A percentile compares a stretch with the other conserved stretches of the same genome.
Evolutionary conservation across 495 filamentous ascomycete species (phyloP).

Genomic region (Xylaria venustula): DNA sequence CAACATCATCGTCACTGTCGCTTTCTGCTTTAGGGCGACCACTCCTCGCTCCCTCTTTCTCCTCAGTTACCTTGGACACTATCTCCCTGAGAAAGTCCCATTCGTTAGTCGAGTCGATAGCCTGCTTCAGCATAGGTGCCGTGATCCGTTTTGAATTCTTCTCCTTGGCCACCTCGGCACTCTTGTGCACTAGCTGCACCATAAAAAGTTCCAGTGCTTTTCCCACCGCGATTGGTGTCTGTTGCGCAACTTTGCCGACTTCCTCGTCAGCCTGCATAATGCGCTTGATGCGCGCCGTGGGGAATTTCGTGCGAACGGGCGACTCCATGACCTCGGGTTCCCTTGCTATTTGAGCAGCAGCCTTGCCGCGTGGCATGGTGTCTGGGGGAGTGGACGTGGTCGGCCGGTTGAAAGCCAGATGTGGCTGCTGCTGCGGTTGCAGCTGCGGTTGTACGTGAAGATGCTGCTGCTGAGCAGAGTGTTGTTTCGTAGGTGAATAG

Average conservation of each 20-base stretch:
- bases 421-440: conserved; percentile 5
- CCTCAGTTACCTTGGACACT: conserved; percentile 79
- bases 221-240: conserved; percentile 89
- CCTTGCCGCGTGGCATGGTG: conserved; percentile 45
- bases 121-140: conserved; percentile 85
- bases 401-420: conserved; percentile 11
- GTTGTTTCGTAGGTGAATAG: conserved; percentile 15
- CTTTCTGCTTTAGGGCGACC: conserved; percentile 36
- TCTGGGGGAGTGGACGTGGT: conserved; percentile 41
- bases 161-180: conserved; percentile 76
- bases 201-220: conserved; percentile 98
- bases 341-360: conserved; percentile 29
- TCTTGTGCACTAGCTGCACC: conserved; percentile 85
- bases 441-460: neutral
- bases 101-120: conserved; percentile 78
- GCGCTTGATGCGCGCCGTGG: conserved; percentile 95
- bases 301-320: conserved; percentile 92
- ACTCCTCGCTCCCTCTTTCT: conserved; percentile 37
- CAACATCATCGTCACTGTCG: conserved; percentile 44
- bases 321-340: conserved; percentile 49
- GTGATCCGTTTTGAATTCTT: conserved; percentile 86
- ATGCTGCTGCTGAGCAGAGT: neutral
- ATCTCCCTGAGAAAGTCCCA: conserved; percentile 94
- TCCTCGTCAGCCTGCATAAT: conserved; percentile 99
- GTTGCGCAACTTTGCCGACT: conserved; percentile 97